Evolutionary conservation across 768 basidiomycete species (phyloP), one percentile per base, ranked within the genome.

Genomic region (Russula vinacea): DNA sequence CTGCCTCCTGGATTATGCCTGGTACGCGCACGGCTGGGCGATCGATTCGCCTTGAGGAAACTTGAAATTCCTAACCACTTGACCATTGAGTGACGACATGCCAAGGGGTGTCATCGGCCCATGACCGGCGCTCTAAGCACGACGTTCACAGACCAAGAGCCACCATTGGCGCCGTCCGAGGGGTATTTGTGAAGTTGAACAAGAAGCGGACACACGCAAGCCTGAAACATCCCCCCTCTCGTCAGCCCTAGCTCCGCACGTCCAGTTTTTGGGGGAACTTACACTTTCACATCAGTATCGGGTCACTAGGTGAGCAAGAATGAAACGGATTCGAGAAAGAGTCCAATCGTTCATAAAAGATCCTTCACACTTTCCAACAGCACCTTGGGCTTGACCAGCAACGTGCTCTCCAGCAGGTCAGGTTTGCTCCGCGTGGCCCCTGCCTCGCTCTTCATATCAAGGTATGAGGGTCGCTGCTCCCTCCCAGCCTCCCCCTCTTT

Each of bases 281-380:
- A 65, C 64, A 60, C 58, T 61, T 61, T 65, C 64, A 60, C 39
- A 56, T 59, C 51, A 47, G 58, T 19, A 32, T 50, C 26, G 32
- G 58, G 45, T 42, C 37, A 58, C 54, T 51, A 57, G 62, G 53
- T 47, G 56, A 39, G 56, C 62, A 57, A 52, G 61, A 58, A 57
- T 45, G 65, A 62, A 58, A 58, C 61, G 26, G 39, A 13, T 54
- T 60, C 63, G 44, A 60, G 63, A 58, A 62, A 35, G 24, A 19
- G 52, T 49, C 62, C 44, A 39, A 39, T 22, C 24, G 32, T 35
- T 67, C 60, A 68, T 56, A 69, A 58, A 26, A 69, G 62, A n/a
- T 69, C 68, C 56, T 63, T 64, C 66, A 69, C 68, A 54, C 68
- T 69, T 47, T 69, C 68, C 59, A 69, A 58, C 51, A 69, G 55